phyloP scores from a whole-genome alignment of 1,139 yeast species.

The Scheffersomyces lignicola region DNA sequence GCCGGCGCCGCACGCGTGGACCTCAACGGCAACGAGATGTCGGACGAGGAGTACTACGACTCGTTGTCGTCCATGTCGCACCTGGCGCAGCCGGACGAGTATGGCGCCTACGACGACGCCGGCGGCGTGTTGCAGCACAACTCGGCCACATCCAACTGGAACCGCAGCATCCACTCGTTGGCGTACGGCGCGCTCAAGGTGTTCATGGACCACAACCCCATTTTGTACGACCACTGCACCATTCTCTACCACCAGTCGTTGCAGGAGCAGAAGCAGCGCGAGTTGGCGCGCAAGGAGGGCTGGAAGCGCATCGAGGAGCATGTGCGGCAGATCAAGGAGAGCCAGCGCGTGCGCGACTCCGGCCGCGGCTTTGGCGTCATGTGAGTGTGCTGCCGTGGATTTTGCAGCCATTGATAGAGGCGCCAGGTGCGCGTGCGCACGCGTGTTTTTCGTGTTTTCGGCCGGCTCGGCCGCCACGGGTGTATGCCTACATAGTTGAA shows the following conservation, averaged over 20 bases:
- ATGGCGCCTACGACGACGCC: slow-evolving; percentile 25
- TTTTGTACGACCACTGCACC: slow-evolving; percentile 88
- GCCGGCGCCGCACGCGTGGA: slow-evolving; percentile 10
- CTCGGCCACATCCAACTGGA: slow-evolving; percentile 68
- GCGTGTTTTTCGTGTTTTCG: too few relatives aligned
- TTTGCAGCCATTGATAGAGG: too few relatives aligned
- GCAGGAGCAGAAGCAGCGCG: slow-evolving; percentile 64
- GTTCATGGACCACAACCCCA: slow-evolving; percentile 92
- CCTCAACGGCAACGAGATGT: slow-evolving; percentile 27
- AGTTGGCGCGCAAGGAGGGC: slow-evolving; percentile 62
- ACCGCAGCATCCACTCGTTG: slow-evolving; percentile 86
- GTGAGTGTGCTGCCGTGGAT: too few relatives aligned
- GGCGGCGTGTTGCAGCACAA: slow-evolving; percentile 41
- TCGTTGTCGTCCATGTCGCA: slow-evolving; percentile 34
- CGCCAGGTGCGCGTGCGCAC: too few relatives aligned
- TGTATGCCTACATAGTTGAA: too few relatives aligned
- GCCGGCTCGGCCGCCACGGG: too few relatives aligned
- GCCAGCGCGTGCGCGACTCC: too few relatives aligned
- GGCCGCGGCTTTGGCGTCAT: too few relatives aligned
- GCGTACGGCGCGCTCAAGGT: slow-evolving; percentile 89
- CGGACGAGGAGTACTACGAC: slow-evolving; percentile 49
- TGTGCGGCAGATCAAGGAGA: slow-evolving; percentile 37
- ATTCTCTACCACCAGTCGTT: slow-evolving; percentile 76
- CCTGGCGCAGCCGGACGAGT: slow-evolving; percentile 20
- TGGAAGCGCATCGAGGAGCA: slow-evolving; percentile 75